These are phyloP conservation scores for Arthrobotrys pseudoclavata DNA, from an alignment of 2,329 filamentous ascomycete species.

Conservation along the genomic window DNA sequence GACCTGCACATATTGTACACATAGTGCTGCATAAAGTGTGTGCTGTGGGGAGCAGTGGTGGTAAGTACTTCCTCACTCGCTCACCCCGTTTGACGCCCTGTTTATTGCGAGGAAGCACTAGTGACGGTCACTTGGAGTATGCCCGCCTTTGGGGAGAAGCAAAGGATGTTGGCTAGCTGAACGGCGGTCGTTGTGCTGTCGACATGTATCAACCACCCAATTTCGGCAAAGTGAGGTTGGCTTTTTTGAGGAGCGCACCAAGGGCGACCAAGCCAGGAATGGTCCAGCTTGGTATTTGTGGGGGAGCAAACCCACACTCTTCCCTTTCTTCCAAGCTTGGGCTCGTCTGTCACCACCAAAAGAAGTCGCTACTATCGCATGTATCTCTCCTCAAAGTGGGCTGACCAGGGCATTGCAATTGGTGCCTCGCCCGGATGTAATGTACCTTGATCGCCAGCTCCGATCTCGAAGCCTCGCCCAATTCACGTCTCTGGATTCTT, in stretches of 20 bases:
- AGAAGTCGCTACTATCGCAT: conserved; percentile 54
- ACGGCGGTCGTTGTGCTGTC: conserved; percentile 55
- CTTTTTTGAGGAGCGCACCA: conserved; percentile 61
- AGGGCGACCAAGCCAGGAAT: conserved; percentile 60
- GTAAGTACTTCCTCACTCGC: conserved; percentile 53
- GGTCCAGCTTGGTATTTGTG: conserved; percentile 60
- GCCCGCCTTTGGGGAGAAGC: conserved; percentile 38
- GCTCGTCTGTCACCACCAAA: conserved; percentile 37
- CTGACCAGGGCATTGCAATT: conserved; percentile 48
- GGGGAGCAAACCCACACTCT: conserved; percentile 57
- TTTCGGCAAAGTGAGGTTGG: conserved; percentile 60
- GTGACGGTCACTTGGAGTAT: conserved; percentile 47
- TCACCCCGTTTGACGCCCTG: conserved; percentile 43
- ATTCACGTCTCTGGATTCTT: conserved; percentile 35
- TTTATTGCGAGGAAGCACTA: conserved; percentile 35
- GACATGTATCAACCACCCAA: conserved; percentile 60
- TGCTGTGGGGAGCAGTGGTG: conserved; percentile 40
- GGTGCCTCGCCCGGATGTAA: conserved; percentile 58
- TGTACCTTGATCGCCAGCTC: conserved; percentile 60
- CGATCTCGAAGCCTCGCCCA: conserved; percentile 53
- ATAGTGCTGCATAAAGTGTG: conserved; percentile 60
- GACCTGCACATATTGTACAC: conserved; percentile 59
- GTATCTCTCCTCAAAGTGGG: conserved; percentile 61
- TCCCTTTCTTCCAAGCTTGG: conserved; percentile 34
- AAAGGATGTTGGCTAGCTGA: conserved; percentile 55